Evolutionary conservation across 83 land plant genomes (phyloP).

Genomic region (Picea mariana): DNA sequence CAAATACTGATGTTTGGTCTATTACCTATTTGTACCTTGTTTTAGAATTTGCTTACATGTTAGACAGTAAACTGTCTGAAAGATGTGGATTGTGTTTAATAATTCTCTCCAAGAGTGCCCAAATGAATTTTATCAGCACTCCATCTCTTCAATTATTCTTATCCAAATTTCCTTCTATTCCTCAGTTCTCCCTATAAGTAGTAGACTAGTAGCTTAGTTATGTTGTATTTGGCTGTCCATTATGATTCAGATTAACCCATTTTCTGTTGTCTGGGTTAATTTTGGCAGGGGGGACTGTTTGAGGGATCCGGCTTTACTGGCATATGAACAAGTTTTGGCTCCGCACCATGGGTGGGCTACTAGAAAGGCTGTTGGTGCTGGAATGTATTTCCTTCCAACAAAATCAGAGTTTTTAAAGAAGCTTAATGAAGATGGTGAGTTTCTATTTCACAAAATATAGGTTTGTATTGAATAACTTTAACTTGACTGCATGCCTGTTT

Average conservation of each 20-base stretch:
- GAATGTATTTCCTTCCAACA: constrained; percentile 85
- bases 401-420: constrained; percentile 60
- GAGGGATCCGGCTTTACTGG: constrained; percentile 70
- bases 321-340: constrained; percentile 85
- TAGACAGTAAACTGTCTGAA: neutral
- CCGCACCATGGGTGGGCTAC: constrained; percentile 88
- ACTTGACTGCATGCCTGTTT: neutral
- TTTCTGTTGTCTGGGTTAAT: neutral
- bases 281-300: constrained; percentile 67
- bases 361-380: constrained; percentile 80
- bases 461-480: neutral
- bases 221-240: neutral
- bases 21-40: neutral
- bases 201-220: neutral
- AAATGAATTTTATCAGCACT: no score
- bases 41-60: neutral
- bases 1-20: neutral
- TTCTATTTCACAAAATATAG: neutral
- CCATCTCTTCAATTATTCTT: neutral
- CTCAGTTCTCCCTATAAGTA: neutral
- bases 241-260: neutral
- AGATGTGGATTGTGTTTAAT: neutral
- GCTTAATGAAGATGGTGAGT: constrained; percentile 84
- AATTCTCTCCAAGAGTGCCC: neutral
- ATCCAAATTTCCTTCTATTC: neutral